Conservation (phyloP, 2,329 filamentous ascomycete species). For the Penicillium palitans region DNA sequence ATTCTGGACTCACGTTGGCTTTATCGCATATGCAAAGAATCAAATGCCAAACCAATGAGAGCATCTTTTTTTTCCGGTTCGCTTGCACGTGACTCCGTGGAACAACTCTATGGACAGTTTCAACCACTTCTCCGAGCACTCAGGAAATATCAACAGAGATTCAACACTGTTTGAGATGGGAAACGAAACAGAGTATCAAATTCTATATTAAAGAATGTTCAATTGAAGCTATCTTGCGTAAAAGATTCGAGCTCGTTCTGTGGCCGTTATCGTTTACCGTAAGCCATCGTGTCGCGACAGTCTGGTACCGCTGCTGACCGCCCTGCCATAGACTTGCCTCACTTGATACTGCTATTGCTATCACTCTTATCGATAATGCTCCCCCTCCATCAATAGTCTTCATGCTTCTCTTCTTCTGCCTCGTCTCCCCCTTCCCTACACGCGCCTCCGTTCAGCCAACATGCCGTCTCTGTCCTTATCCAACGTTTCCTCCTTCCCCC, state of each 20-base stretch:
- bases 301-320: too few relatives aligned
- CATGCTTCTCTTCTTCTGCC: too few relatives aligned
- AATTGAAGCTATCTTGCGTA: neutral
- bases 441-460: too few relatives aligned
- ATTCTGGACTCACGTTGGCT: conserved; percentile 1
- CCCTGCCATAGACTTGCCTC: too few relatives aligned
- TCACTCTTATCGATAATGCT: too few relatives aligned
- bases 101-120: neutral
- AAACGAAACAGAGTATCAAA: neutral
- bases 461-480: too few relatives aligned
- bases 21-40: conserved; percentile 1
- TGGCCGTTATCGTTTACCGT: conserved; percentile 2
- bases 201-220: rapidly evolving
- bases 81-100: conserved; percentile 1
- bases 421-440: too few relatives aligned
- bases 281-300: neutral
- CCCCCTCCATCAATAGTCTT: too few relatives aligned
- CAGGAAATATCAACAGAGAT: neutral
- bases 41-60: neutral
- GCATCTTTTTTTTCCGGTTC: conserved; percentile 13
- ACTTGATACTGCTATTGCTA: too few relatives aligned
- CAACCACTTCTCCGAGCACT: neutral
- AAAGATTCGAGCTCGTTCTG: neutral
- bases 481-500: too few relatives aligned
- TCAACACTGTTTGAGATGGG: too few relatives aligned